Evolutionary conservation across 495 filamentous ascomycete species (phyloP).

Genomic region (Xylaria palmicola): DNA sequence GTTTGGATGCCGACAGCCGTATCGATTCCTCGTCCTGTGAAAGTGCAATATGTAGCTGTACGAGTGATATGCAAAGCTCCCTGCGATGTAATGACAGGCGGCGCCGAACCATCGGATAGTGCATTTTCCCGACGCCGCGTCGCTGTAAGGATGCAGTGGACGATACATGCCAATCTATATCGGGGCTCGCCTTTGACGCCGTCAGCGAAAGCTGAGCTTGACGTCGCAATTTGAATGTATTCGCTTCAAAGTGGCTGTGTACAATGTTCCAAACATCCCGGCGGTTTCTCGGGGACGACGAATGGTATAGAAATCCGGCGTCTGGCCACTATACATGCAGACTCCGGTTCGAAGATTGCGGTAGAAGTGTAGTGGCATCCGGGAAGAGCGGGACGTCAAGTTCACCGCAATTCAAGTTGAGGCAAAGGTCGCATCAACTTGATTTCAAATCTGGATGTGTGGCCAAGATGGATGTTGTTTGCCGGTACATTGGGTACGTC

Average conservation of each 20-base stretch:
- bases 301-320: not conserved
- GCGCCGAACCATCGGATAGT: not conserved
- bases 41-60: not conserved
- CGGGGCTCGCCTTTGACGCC: not conserved
- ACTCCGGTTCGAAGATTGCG: not conserved
- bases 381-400: not conserved
- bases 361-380: not conserved
- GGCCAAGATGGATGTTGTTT: not conserved
- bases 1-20: not conserved
- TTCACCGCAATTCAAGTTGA: not conserved
- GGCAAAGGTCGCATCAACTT: not conserved
- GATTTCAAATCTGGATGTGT: not conserved
- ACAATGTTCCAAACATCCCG: not conserved
- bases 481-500: not conserved
- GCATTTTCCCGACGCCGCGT: not conserved
- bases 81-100: not conserved
- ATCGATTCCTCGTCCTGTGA: not conserved
- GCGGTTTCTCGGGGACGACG: not conserved
- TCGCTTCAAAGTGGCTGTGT: not conserved
- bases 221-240: not conserved
- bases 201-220: conserved; percentile 5
- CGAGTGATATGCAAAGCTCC: not conserved
- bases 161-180: not conserved
- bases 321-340: not conserved
- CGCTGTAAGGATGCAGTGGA: not conserved